Evolutionary conservation across 2,329 filamentous ascomycete genomes (phyloP), one percentile per base, ranked within the genome.

Genomic region (Periconia macrospinosa): DNA sequence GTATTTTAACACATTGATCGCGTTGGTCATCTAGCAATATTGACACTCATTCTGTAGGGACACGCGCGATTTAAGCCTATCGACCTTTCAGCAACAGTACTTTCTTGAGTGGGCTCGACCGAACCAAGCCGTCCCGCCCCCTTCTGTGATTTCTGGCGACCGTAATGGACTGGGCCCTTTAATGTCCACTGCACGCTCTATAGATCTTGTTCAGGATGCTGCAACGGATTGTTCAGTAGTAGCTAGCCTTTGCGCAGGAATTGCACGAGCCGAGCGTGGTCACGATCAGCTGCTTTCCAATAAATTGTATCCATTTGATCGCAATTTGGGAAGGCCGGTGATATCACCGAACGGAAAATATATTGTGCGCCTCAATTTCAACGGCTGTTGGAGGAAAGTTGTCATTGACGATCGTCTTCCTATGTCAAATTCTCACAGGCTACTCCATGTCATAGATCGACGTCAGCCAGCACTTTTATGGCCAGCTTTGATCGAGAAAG

Each of bases 191-290:
- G 74, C 76, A 7, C 75, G 80, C 9, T 81, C 83, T 14, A 86
- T 90, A 56, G 93, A 99, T 73, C 82, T 99, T 8, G 92, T 97
- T 2, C 94, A 99, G 74, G 94, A 99, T 73, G 86, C 96, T 54
- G 92, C 93, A 6, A 95, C 93, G 0, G 94, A 99, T 72, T 99
- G 94, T 70, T 97, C 94, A 1, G 93, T 99, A 3, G 93, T 99
- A 27, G 94, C 94, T 15, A 97, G 94, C 70, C 81, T 99, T 6
- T 97, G 92, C 69, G 92, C 92, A 23, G 87, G 85, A 20, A 86
- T 88, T 55, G 86, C 87, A 41, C 83, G 90, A 58, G 81, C 87
- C 9, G 82, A 87, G 56, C 86, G 86, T 17, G 88, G 88, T 1
- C 83, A 88, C 71, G 80, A 15, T 19, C 50, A 91, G 86, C 81